These are phyloP conservation scores for Microbotryum intermedium DNA, from an alignment of 1,284 basidiomycete genomes.

Conservation along the genomic window DNA sequence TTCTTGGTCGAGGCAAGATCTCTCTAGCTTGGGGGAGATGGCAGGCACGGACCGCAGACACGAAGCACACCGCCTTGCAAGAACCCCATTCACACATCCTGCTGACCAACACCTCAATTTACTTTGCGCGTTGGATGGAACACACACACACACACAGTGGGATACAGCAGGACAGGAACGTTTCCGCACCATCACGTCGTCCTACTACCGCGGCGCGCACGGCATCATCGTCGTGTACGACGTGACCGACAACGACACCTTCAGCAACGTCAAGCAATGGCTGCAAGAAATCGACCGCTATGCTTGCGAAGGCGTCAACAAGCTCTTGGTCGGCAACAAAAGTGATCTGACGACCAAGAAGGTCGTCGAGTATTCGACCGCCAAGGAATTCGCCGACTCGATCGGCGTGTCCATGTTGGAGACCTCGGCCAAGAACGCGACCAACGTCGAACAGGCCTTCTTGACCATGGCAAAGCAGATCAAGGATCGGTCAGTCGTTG, in stretches of 20 bases:
- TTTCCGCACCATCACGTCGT: slow-evolving; percentile 87
- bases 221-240: slow-evolving; percentile 99
- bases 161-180: slow-evolving; percentile 97
- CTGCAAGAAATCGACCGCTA: slow-evolving; percentile 98
- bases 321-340: slow-evolving; percentile 96
- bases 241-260: slow-evolving; percentile 92
- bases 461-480: slow-evolving; percentile 69
- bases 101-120: background rate
- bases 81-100: background rate
- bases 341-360: slow-evolving; percentile 96
- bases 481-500: slow-evolving; percentile 59
- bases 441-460: slow-evolving; percentile 46
- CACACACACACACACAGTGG: slow-evolving; percentile 71
- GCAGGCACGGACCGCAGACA: background rate
- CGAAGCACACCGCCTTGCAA: background rate
- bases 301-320: slow-evolving; percentile 97
- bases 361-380: slow-evolving; percentile 93
- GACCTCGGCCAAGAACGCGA: slow-evolving; percentile 44
- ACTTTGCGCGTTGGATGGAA: slow-evolving; percentile 12
- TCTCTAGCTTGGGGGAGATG: no score
- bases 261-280: slow-evolving; percentile 99
- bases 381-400: slow-evolving; percentile 57
- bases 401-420: slow-evolving; percentile 42
- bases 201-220: slow-evolving; percentile 89
- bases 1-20: no score